These are phyloP conservation scores for Nothopassalora personata DNA, from an alignment of 2,329 filamentous ascomycete species.

Conservation along the genomic window DNA sequence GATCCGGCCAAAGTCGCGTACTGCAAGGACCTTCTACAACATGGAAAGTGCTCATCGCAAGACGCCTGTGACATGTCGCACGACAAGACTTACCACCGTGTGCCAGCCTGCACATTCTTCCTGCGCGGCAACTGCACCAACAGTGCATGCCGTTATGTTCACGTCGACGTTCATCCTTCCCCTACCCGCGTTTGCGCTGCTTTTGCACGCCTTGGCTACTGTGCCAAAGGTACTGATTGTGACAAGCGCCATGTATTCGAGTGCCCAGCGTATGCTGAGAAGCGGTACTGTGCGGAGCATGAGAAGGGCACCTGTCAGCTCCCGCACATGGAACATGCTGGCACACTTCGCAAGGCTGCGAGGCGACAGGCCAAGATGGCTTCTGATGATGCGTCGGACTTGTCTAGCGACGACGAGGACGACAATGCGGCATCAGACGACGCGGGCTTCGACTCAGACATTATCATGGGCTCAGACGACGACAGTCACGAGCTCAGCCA, in stretches of 20 bases:
- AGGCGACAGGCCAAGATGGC: slow-evolving; percentile 38
- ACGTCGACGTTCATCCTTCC: slow-evolving; percentile 69
- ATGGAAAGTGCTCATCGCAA: slow-evolving; percentile 70
- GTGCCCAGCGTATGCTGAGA: slow-evolving; percentile 93
- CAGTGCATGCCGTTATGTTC: slow-evolving; percentile 76
- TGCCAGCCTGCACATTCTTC: slow-evolving; percentile 84
- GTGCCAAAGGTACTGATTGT: slow-evolving; percentile 73
- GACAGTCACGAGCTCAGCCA: slow-evolving; percentile 45
- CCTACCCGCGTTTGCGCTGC: slow-evolving; percentile 70
- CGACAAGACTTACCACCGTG: slow-evolving; percentile 74
- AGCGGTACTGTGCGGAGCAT: slow-evolving; percentile 71
- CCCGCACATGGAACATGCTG: slow-evolving; percentile 81
- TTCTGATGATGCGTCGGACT: slow-evolving; percentile 45
- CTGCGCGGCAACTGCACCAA: slow-evolving; percentile 87
- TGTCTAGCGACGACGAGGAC: slow-evolving; percentile 69
- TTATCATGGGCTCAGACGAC: slow-evolving; percentile 31
- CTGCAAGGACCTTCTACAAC: slow-evolving; percentile 81
- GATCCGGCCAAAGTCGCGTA: slow-evolving; percentile 81
- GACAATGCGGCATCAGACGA: slow-evolving; percentile 42
- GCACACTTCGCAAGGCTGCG: slow-evolving; percentile 61
- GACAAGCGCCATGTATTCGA: slow-evolving; percentile 75
- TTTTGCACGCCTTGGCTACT: slow-evolving; percentile 85
- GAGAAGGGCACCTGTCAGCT: slow-evolving; percentile 62
- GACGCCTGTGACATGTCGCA: slow-evolving; percentile 86
- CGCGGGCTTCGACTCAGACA: slow-evolving; percentile 59